Evolutionary conservation across 1,284 basidiomycete species (phyloP).

Genomic region (Ustilago shanxiensis): DNA sequence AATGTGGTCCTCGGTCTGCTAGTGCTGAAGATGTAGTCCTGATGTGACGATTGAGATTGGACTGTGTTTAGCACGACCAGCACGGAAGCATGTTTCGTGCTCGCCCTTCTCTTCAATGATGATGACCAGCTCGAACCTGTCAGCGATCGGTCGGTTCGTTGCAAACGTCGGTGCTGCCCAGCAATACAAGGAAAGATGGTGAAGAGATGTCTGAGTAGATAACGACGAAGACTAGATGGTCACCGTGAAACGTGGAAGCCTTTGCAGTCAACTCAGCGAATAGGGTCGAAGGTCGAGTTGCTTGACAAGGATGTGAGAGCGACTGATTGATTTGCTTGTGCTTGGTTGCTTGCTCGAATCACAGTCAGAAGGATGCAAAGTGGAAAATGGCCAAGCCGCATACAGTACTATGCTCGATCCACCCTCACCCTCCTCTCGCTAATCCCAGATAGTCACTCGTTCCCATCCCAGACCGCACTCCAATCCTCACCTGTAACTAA

Average conservation of each 20-base stretch:
- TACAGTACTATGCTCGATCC: constrained; percentile 4
- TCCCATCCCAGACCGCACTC: neutral
- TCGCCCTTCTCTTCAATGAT: neutral
- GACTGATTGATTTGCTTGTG: neutral
- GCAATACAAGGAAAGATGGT: neutral
- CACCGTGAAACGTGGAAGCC: neutral
- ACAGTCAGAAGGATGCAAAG: constrained; percentile 19
- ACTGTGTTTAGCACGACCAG: constrained; percentile 5
- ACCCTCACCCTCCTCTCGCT: neutral
- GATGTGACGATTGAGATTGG: neutral
- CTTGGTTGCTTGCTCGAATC: neutral
- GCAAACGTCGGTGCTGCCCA: too few relatives aligned
- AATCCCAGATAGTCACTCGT: neutral
- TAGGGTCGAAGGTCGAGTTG: neutral
- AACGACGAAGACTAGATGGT: neutral
- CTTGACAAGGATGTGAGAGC: constrained; percentile 9
- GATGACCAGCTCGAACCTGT: neutral
- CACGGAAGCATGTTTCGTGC: constrained; percentile 28
- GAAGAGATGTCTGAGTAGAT: neutral
- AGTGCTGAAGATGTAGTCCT: neutral
- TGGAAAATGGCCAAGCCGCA: constrained; percentile 31
- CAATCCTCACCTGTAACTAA: neutral
- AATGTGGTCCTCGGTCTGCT: neutral
- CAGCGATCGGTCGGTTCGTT: too few relatives aligned
- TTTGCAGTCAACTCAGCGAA: neutral